These are phyloP conservation scores for Phyllosticta paracitricarpa DNA, from an alignment of 2,329 filamentous ascomycete genomes.

Conservation along the genomic window DNA sequence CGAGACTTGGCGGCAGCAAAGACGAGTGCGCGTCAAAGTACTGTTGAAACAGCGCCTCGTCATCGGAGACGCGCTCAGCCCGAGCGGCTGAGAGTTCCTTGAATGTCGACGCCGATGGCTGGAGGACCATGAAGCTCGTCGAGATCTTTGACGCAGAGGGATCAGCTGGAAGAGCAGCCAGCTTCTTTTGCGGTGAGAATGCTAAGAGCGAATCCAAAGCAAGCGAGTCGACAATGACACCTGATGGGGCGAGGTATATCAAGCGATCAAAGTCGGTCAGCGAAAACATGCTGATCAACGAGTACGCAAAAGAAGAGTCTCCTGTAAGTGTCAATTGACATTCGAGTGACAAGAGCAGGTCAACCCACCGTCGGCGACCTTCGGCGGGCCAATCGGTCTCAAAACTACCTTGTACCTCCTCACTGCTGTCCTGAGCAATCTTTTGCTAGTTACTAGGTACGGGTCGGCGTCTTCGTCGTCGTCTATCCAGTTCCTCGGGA, in stretches of 20 bases:
- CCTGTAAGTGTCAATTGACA: not conserved
- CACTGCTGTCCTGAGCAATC: constrained; percentile 36
- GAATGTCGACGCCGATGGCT: constrained; percentile 25
- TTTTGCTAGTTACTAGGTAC: constrained; percentile 33
- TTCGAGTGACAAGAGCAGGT: not conserved
- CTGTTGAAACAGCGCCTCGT: constrained; percentile 25
- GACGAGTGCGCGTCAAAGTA: constrained; percentile 22
- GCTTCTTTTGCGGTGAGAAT: constrained; percentile 27
- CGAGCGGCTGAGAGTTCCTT: constrained; percentile 23
- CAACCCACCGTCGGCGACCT: constrained; percentile 23
- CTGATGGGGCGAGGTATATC: constrained; percentile 35
- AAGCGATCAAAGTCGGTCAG: constrained; percentile 37
- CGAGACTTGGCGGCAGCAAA: constrained; percentile 22
- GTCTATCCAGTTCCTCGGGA: constrained; percentile 31
- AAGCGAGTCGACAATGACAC: constrained; percentile 36
- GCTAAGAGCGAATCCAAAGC: constrained; percentile 35
- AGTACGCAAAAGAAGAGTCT: constrained; percentile 26
- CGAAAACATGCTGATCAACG: constrained; percentile 35
- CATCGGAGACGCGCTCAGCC: constrained; percentile 16
- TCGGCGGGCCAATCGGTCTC: constrained; percentile 32
- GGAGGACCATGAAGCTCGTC: constrained; percentile 28
- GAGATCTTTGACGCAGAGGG: constrained; percentile 22
- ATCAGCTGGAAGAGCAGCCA: constrained; percentile 26
- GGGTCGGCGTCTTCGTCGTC: constrained; percentile 29
- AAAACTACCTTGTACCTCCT: constrained; percentile 36